Base-by-base conservation (phyloP, 352 stramenopile genomes). In the Globisporangium mamillatum region DNA sequence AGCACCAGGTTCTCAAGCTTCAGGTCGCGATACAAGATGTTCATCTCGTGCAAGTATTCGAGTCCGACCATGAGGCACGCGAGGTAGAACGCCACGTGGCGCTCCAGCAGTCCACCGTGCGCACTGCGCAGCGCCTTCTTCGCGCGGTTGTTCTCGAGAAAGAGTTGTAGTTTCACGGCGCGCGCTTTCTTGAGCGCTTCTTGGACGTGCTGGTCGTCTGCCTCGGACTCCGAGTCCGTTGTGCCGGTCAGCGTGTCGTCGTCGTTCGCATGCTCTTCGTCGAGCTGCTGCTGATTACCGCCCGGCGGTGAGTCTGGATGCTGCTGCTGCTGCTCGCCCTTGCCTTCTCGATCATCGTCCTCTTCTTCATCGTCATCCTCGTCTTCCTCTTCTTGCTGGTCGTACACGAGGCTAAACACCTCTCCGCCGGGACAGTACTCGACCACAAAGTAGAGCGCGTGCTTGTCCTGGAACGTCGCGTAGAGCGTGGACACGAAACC, bases 1-100 rank as follows among this genome's bases (percentile, higher is more conserved):
- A 97, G 70, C 66, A 97, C 80, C 27, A 97, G 71, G 72, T 97
- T 96, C 67, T 97, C 90, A 29, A 94, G 78, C 75, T 97, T 97
- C 20, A 97, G 72, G 58, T 97, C 90, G 10, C 90, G 83, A 75
- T 95, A 97, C 52, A 92, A 71, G 53, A 94, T 69, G 32, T 80
- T 71, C 66, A 68, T 62, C 18, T 62, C 66, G 66, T 94, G 86
- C 55, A 95, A 46, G 73, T 88, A 90, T 53, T 97, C 83, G 36
- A 99, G 91, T 12, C 96, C 96, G 5, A 93, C 77, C 24, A 95
- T 82, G 34, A 99, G 91, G 75, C 98, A 97, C 1, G 95, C 95
- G 1, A 92, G 82, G 76, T 99, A 99, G 77, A 99, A 99, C 12
- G 81, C 82, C 1, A 88, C 91, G 65, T 93, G 81, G 18, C 74